Base-by-base conservation (phyloP, 768 basidiomycete genomes). In the Tylopilus rubrobrunneus region DNA sequence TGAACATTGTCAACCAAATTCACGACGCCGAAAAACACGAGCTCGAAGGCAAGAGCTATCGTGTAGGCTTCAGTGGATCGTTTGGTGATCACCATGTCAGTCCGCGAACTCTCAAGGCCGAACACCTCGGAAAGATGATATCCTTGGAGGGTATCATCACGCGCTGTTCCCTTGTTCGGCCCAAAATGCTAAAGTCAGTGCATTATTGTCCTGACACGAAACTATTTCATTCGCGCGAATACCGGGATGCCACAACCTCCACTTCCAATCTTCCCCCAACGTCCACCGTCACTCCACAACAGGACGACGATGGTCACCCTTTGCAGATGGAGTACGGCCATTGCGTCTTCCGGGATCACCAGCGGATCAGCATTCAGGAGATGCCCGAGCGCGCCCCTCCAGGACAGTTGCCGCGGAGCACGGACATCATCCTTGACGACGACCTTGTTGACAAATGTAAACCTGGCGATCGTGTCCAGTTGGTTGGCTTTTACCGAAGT, bases 321-420 rank as follows among this genome's bases (percentile, higher is more conserved):
- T 75, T 99, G 46, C 83, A 93, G 71, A 97, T 86, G 61, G 97
- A 99, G 73, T 98, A 85, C 66, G 97, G 97, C 5, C 77, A 87
- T 58, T 92, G 89, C 66, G 82, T 89, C 8, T 99, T 97, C 76
- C 79, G 91, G 52, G 97, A 99, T 72, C 92, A 98, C 71, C 97
- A 99, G 72, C 85, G 93, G 59, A 91, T 98, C 67, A 93, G 86
- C 70, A 98, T 99, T 57, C 97, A 99, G 74, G 97, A 99, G 67
- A 98, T 99, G 96, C 97, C 97, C 3, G 97, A 99, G 73, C 85
- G 97, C 23, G 95, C 97, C 14, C 97, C 97, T 25, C 90, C 97
- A 42, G 97, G 97, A 28, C 96, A 98, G 70, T 78, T 99, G 28
- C 97, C 97, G 43, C 81, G 97, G 45, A 95, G 94, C 63, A 94